phyloP scores from a whole-genome alignment of 352 stramenopile genomes.

The Globisporangium okanoganense region DNA sequence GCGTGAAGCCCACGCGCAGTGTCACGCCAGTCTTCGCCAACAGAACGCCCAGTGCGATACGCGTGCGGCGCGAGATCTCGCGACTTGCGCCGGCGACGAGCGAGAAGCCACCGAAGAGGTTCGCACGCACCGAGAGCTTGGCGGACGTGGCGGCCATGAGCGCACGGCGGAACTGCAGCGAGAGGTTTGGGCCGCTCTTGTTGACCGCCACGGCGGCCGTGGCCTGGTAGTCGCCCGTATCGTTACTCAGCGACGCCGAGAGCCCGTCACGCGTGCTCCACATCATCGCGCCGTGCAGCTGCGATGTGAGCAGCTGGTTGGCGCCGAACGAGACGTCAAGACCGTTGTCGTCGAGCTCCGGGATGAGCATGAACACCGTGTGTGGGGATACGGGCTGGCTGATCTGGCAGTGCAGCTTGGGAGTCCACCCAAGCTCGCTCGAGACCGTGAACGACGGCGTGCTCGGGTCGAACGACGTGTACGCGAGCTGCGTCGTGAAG shows the following conservation, averaged over 20 bases:
- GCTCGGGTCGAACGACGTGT: constrained; percentile 63
- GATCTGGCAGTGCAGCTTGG: constrained; percentile 72
- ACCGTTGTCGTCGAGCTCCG: constrained; percentile 65
- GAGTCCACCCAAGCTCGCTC: constrained; percentile 73
- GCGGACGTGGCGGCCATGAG: constrained; percentile 32
- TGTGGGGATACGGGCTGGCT: constrained; percentile 65
- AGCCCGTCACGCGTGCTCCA: constrained; percentile 76
- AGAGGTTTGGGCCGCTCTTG: constrained; percentile 45
- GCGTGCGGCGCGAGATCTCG: constrained; percentile 54
- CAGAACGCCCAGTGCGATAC: constrained; percentile 55
- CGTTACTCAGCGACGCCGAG: constrained; percentile 54
- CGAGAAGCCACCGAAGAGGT: constrained; percentile 41
- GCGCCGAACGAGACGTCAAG: constrained; percentile 69
- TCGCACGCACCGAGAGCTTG: constrained; percentile 57
- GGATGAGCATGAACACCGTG: constrained; percentile 73
- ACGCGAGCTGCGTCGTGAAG: constrained; percentile 59
- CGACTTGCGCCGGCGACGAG: constrained; percentile 47
- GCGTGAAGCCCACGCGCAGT: constrained; percentile 66
- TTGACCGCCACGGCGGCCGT: constrained; percentile 45
- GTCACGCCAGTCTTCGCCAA: constrained; percentile 54
- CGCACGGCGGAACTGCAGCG: constrained; percentile 43
- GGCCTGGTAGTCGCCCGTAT: constrained; percentile 35
- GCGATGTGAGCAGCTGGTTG: constrained; percentile 56
- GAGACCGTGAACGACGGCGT: constrained; percentile 54
- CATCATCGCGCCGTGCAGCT: constrained; percentile 77